Conservation (phyloP, 2,329 filamentous ascomycete genomes). For the Colletotrichum gigasporum region DNA sequence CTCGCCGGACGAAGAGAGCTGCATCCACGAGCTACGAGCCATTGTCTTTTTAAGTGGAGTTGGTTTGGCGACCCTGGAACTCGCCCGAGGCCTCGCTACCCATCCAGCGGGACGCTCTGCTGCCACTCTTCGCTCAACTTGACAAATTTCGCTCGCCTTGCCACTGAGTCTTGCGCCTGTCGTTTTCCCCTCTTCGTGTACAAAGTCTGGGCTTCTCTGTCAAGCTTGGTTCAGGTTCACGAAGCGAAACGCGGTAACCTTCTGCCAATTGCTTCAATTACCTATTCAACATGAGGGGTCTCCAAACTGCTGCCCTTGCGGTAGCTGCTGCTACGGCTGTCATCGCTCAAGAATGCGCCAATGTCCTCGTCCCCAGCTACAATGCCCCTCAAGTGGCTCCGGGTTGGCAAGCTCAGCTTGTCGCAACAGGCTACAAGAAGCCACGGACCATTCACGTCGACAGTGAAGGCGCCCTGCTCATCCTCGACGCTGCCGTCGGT, state of each 20-base stretch:
- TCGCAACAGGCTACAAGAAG: conserved; percentile 50
- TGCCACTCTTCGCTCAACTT: background rate
- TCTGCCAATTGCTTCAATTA: background rate
- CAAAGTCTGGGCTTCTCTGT: background rate
- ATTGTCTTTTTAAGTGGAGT: conserved; percentile 17
- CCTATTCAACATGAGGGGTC: conserved; percentile 9
- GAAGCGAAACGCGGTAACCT: background rate
- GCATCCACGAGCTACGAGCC: background rate
- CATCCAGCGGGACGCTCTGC: background rate
- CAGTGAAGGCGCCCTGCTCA: conserved; percentile 52
- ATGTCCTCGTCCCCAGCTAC: conserved; percentile 46
- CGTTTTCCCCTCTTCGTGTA: background rate
- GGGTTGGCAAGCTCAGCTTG: conserved; percentile 55
- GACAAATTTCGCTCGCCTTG: background rate
- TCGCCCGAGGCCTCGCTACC: background rate
- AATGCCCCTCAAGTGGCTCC: conserved; percentile 47
- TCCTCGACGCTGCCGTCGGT: conserved; percentile 54
- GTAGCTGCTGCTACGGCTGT: conserved; percentile 15
- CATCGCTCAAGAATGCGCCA: conserved; percentile 41
- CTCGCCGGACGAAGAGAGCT: background rate
- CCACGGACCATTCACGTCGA: conserved; percentile 60
- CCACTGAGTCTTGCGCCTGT: background rate
- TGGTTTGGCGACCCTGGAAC: background rate
- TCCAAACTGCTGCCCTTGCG: conserved; percentile 6
- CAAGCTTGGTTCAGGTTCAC: too few species aligned